Evolutionary conservation across 345 rosid species (phyloP).

Genomic region (Laguncularia racemosa): DNA sequence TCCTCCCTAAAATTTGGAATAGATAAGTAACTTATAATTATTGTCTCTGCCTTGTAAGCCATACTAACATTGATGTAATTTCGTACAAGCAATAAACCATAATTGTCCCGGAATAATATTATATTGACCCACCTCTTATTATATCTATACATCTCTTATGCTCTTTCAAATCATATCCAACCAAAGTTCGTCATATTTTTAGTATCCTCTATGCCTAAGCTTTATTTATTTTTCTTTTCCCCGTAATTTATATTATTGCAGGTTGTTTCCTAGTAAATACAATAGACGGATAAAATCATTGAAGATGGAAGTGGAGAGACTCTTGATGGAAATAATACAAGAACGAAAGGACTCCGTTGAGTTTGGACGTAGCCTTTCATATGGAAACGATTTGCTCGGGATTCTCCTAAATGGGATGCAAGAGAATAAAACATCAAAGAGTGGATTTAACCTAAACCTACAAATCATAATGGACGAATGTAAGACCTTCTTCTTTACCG

Average conservation of each 20-base stretch:
- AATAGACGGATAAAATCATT: constrained; percentile 70
- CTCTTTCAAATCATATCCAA: too few species aligned
- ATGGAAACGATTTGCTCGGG: constrained; percentile 75
- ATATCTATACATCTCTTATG: too few species aligned
- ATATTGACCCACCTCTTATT: too few species aligned
- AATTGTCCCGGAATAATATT: too few species aligned
- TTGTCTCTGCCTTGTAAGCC: too few species aligned
- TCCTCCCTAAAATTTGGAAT: too few species aligned
- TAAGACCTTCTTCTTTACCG: constrained; percentile 49
- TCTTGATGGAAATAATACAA: constrained; percentile 77
- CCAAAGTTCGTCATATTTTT: too few species aligned
- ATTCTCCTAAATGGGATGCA: constrained; percentile 62
- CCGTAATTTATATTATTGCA: constrained; percentile 11
- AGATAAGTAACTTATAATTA: too few species aligned
- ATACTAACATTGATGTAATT: too few species aligned
- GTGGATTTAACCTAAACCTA: constrained; percentile 29
- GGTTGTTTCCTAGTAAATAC: constrained; percentile 81
- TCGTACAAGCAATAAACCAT: too few species aligned
- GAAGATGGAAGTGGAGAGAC: constrained; percentile 67
- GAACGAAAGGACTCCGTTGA: constrained; percentile 50
- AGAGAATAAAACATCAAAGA: constrained; percentile 19
- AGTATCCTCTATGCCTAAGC: too few species aligned
- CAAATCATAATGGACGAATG: constrained; percentile 64
- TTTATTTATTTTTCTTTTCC: neutral
- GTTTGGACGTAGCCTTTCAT: constrained; percentile 57